Base-by-base conservation (phyloP, 1,284 basidiomycete genomes). In the Mrakiaceae sp. region DNA sequence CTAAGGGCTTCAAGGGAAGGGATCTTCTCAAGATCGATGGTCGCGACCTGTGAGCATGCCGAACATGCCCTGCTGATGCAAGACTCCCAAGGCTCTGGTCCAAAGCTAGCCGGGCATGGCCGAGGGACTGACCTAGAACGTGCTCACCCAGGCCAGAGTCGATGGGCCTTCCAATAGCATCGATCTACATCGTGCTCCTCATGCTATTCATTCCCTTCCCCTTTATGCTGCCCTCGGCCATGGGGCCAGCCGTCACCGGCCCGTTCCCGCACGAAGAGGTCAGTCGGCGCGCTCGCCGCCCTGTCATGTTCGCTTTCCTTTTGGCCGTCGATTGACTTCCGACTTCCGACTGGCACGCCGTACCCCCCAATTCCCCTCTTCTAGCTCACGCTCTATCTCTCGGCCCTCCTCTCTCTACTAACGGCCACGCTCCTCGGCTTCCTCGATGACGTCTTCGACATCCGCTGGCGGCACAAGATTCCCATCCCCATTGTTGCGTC, bases 401-500 rank as follows among this genome's bases (percentile, higher is more conserved):
- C 95, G 0, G 92, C 92, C 1, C 75, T 98, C 7, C 81, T 99
- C 11, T 93, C 90, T 0, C 81, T 99, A 39, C 78, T 97, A 42
- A 90, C 91, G 42, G 94, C 96, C 0, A 93, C 92, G 0, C 82
- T 98, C 68, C 83, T 98, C 2, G 95, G 96, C 8, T 97, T 98
- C 72, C 80, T 98, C 58, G 96, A 99, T 73, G 96, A 99, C 75
- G 83, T 98, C 1, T 98, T 98, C 71, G 96, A 99, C 74, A 98
- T 99, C 69, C 85, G 96, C 10, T 99, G 96, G 96, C 79, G 96
- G 67, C 92, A 98, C 78, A 99, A 99, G 76, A 77, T 99, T 7
- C 96, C 96, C 0, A 96, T 99, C 63, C 96, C 93, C 0, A 84
- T 99, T 71, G 88, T 99, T 65, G 91, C 92, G 0, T 90, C 90